These are phyloP conservation scores for Extremus antarcticus DNA, from an alignment of 495 filamentous ascomycete species.

Conservation along the genomic window DNA sequence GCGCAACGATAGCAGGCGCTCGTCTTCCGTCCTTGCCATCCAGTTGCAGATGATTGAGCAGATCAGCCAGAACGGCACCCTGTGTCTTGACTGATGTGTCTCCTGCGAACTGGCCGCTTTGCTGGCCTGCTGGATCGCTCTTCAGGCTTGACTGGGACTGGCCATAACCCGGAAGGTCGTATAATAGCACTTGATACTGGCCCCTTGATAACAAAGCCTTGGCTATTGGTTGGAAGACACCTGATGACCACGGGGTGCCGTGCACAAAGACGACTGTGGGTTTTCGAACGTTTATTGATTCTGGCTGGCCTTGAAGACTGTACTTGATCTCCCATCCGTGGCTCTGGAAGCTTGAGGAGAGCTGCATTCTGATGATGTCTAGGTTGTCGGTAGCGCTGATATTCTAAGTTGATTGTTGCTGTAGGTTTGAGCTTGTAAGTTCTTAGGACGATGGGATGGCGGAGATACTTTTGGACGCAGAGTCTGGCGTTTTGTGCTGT, in stretches of 20 bases:
- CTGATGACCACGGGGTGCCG: conserved; percentile 14
- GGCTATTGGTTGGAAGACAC: conserved; percentile 3
- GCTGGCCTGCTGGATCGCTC: neutral
- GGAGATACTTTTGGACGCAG: too few relatives aligned
- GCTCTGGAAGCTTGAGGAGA: neutral
- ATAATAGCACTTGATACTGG: conserved; percentile 4
- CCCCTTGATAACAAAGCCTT: conserved; percentile 5
- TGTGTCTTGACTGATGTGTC: conserved; percentile 10
- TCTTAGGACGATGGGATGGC: neutral
- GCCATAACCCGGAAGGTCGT: conserved; percentile 13
- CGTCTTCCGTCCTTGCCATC: conserved; percentile 5
- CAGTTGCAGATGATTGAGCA: conserved; percentile 5
- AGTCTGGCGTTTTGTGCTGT: too few relatives aligned
- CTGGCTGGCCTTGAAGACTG: neutral
- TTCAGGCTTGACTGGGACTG: conserved; percentile 3
- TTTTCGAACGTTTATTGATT: neutral
- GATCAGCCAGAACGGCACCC: neutral
- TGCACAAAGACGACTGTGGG: conserved; percentile 11
- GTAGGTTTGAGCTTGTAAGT: too few relatives aligned
- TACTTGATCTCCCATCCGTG: conserved; percentile 2
- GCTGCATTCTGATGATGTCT: neutral
- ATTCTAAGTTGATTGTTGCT: too few relatives aligned
- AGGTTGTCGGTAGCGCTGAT: too few relatives aligned
- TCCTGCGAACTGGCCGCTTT: neutral
- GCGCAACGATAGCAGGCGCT: conserved; percentile 7